A percentile compares a stretch with the other conserved stretches of the same genome.
These are phyloP conservation scores for Epithele typhae DNA, from an alignment of 768 basidiomycete genomes.

Conservation along the genomic window DNA sequence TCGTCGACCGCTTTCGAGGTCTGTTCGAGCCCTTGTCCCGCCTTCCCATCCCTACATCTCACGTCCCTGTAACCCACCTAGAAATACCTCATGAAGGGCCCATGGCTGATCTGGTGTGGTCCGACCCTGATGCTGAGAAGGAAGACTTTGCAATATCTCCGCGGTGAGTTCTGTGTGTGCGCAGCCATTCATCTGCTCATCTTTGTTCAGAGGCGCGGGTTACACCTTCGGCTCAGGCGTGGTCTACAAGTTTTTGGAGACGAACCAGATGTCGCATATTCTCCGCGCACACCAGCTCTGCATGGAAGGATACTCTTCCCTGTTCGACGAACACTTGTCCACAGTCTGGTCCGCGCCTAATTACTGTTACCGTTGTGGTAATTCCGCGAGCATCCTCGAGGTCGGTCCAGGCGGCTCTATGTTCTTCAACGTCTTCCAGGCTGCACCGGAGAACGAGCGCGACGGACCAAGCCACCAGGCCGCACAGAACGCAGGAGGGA, in stretches of 20 bases:
- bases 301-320: conserved; percentile 99
- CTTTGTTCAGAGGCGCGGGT: conserved; percentile 75
- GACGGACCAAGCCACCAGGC: conserved; percentile 84
- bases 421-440: conserved; percentile 98
- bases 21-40: conserved; percentile 8
- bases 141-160: conserved; percentile 99
- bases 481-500: conserved; percentile 64
- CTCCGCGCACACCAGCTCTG: conserved; percentile 97
- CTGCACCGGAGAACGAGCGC: conserved; percentile 95
- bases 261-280: conserved; percentile 96
- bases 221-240: conserved; percentile 99
- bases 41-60: neutral
- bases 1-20: conserved; percentile 98
- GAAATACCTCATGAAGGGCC: conserved; percentile 99
- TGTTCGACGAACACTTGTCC: conserved; percentile 92
- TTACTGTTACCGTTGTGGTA: conserved; percentile 98
- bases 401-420: conserved; percentile 84
- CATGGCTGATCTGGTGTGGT: conserved; percentile 99
- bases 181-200: neutral
- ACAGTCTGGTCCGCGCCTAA: conserved; percentile 99
- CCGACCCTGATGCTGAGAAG: conserved; percentile 98
- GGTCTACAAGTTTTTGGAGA: conserved; percentile 94
- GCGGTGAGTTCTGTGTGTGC: conserved; percentile 48
- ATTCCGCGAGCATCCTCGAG: conserved; percentile 94
- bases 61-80: conserved; percentile 30